phyloP scores from a whole-genome alignment of 2,329 filamentous ascomycete genomes.

The Laburnicola sp. region DNA sequence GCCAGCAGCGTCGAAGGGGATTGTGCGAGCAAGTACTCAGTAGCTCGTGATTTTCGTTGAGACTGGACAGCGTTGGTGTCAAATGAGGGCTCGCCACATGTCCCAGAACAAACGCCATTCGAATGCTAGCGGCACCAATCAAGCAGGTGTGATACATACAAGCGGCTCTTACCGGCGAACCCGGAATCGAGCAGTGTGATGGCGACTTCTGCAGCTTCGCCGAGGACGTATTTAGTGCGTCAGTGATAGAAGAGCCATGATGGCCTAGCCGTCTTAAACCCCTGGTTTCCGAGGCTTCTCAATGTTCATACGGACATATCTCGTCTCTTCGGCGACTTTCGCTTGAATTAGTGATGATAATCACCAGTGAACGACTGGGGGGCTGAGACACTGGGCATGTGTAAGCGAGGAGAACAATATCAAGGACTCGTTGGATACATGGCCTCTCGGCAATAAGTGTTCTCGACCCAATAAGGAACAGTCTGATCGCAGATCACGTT shows the following conservation, averaged over 20 bases:
- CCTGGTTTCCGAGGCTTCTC: no score
- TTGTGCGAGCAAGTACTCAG: neutral
- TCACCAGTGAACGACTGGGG: neutral
- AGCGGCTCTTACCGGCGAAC: neutral
- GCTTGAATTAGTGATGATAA: neutral
- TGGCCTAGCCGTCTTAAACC: no score
- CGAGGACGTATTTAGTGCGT: no score
- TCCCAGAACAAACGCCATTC: slow-evolving; percentile 2
- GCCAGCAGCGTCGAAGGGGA: neutral
- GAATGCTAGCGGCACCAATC: neutral
- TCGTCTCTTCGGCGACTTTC: no score
- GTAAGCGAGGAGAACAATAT: neutral
- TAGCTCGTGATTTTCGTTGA: neutral
- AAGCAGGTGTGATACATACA: neutral
- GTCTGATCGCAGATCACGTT: neutral
- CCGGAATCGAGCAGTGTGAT: neutral
- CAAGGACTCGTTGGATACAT: neutral
- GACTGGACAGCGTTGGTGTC: neutral
- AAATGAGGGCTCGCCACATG: neutral
- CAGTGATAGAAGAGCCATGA: no score
- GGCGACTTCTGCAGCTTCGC: no score
- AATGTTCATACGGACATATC: no score
- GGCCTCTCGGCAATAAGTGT: neutral
- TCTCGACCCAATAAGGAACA: neutral
- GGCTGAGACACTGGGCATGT: neutral